These are phyloP conservation scores for Colletotrichum musae DNA, from an alignment of 2,329 filamentous ascomycete genomes.

Conservation along the genomic window DNA sequence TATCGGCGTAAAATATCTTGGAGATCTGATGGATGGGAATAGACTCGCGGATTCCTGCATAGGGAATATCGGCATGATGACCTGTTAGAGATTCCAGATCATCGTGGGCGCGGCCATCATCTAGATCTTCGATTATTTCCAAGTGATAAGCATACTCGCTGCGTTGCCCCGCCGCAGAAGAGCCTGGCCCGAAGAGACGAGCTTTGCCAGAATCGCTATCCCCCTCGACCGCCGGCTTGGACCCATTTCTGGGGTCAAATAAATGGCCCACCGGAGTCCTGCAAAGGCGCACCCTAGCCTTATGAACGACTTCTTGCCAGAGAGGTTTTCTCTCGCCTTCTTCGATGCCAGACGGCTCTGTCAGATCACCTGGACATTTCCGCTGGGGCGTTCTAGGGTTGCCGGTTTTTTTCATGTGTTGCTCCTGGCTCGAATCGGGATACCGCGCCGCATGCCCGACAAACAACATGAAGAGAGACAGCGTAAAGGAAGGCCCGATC, in stretches of 20 bases:
- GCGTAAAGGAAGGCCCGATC: slow-evolving; percentile 86
- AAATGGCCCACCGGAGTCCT: slow-evolving; percentile 72
- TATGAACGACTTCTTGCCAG: slow-evolving; percentile 98
- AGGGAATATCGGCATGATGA: slow-evolving; percentile 58
- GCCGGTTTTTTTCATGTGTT: neutral
- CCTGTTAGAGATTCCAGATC: slow-evolving; percentile 49
- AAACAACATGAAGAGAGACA: slow-evolving; percentile 97
- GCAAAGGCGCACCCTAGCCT: slow-evolving; percentile 85
- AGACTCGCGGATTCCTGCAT: slow-evolving; percentile 65
- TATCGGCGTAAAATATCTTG: slow-evolving; percentile 95
- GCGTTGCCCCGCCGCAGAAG: slow-evolving; percentile 44
- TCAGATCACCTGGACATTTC: slow-evolving; percentile 45
- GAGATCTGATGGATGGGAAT: slow-evolving; percentile 75
- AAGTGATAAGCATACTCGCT: slow-evolving; percentile 82
- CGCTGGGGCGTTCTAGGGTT: neutral
- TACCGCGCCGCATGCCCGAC: slow-evolving; percentile 73
- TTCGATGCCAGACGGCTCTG: slow-evolving; percentile 59
- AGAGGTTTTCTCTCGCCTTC: slow-evolving; percentile 76
- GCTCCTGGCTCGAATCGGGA: neutral
- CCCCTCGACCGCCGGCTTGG: slow-evolving; percentile 42
- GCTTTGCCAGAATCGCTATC: neutral
- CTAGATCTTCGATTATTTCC: slow-evolving; percentile 84
- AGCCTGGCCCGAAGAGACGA: slow-evolving; percentile 17
- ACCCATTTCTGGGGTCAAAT: slow-evolving; percentile 57
- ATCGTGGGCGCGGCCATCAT: slow-evolving; percentile 69